Conservation (phyloP, 768 basidiomycete species). For the Pisolithus sp. region DNA sequence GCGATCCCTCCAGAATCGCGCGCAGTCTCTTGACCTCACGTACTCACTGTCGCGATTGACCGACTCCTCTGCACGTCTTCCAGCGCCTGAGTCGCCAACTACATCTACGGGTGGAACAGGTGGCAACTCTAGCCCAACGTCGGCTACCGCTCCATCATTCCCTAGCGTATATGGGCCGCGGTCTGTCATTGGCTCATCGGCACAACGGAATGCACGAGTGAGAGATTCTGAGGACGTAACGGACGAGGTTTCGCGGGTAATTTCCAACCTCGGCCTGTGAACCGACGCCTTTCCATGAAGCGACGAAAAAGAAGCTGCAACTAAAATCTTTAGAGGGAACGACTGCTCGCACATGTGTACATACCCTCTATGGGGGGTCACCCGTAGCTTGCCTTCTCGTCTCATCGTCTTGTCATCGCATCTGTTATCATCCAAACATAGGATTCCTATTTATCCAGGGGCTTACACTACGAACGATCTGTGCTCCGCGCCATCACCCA, state of each 20-base stretch:
- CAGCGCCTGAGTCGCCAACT: constrained; percentile 75
- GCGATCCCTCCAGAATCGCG: constrained; percentile 77
- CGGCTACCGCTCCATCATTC: constrained; percentile 72
- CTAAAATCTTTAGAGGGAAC: constrained; percentile 5
- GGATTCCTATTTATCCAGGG: constrained; percentile 31
- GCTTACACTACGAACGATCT: constrained; percentile 23
- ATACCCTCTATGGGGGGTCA: neutral
- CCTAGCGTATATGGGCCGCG: constrained; percentile 79
- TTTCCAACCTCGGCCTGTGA: constrained; percentile 68
- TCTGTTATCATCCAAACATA: constrained; percentile 17
- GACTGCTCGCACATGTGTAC: neutral
- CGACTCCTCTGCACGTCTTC: constrained; percentile 54
- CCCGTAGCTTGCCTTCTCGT: neutral
- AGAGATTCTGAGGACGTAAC: constrained; percentile 48
- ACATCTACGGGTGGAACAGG: constrained; percentile 66
- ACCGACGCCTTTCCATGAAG: constrained; percentile 5
- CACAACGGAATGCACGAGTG: constrained; percentile 34
- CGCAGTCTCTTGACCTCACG: constrained; percentile 85
- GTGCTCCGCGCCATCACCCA: constrained; percentile 7
- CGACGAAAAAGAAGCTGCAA: neutral
- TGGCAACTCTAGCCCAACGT: constrained; percentile 74
- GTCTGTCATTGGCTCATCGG: constrained; percentile 39
- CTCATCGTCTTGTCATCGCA: neutral
- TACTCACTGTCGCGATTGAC: constrained; percentile 78
- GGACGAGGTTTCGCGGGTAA: constrained; percentile 71